A percentile compares a stretch with the other conserved stretches of the same genome.
These are phyloP conservation scores for Colletotrichum sp. DNA, from an alignment of 2,329 filamentous ascomycete species.

Conservation along the genomic window DNA sequence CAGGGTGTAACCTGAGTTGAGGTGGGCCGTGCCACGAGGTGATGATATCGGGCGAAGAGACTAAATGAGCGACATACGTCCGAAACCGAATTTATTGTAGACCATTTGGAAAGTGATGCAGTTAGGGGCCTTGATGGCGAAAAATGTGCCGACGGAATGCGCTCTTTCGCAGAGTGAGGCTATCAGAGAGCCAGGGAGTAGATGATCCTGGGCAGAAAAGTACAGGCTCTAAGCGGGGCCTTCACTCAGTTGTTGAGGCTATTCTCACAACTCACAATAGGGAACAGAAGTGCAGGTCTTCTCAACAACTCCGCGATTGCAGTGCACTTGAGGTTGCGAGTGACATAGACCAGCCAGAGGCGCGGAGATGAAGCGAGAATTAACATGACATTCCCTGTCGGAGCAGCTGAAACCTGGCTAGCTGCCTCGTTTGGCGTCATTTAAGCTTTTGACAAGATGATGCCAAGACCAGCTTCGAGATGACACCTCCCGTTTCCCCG, in stretches of 20 bases:
- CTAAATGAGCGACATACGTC: neutral
- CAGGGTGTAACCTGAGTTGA: neutral
- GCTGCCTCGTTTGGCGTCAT: neutral
- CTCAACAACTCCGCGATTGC: neutral
- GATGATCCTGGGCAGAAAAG: neutral
- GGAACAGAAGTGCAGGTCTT: neutral
- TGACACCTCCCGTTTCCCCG: neutral
- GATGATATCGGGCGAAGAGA: neutral
- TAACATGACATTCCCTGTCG: neutral
- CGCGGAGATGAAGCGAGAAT: neutral
- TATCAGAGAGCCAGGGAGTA: neutral
- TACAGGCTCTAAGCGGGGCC: fast-evolving
- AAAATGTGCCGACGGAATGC: neutral
- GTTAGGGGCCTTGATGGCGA: neutral
- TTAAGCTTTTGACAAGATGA: neutral
- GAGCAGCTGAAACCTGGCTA: neutral
- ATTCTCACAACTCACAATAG: neutral
- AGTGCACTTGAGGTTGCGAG: neutral
- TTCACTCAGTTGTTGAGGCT: neutral
- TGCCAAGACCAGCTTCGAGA: neutral
- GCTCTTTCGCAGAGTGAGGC: neutral
- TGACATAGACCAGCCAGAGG: neutral
- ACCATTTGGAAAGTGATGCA: neutral
- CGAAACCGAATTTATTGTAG: neutral
- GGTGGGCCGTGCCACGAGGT: neutral